Percentiles rank a stretch among this genome's conserved stretches.
phyloP scores from a whole-genome alignment of 305 asterid species.

The Fraxinus sp. region DNA sequence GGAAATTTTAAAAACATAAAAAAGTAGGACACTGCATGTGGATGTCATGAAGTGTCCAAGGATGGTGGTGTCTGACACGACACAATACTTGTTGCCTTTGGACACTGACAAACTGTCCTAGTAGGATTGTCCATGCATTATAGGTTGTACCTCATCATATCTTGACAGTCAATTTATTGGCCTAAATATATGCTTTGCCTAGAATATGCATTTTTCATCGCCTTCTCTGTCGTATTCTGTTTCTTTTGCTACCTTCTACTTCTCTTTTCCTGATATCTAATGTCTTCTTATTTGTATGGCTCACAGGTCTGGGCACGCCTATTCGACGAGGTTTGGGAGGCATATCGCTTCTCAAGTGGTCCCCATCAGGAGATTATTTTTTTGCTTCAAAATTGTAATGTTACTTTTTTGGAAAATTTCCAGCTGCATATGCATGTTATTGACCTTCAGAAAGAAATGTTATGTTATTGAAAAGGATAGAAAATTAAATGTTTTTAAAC shows the following conservation, averaged over 20 bases:
- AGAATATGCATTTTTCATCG: constrained; percentile 11
- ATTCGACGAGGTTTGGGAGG: constrained; percentile 97
- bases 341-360: constrained; percentile 90
- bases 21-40: background rate
- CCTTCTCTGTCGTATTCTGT: constrained; percentile 11
- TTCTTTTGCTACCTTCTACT: constrained; percentile 4
- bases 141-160: constrained; percentile 1
- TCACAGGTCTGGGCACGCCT: constrained; percentile 80
- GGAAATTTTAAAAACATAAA: background rate
- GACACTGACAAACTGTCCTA: background rate
- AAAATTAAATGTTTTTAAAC: background rate
- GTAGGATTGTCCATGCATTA: constrained; percentile 1
- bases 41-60: background rate
- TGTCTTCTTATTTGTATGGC: constrained; percentile 14
- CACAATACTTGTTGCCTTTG: background rate
- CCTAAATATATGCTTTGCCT: background rate
- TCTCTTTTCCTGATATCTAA: constrained; percentile 6
- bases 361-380: constrained; percentile 93
- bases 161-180: background rate
- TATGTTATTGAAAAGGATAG: constrained; percentile 15
- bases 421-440: constrained; percentile 20
- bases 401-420: constrained; percentile 19
- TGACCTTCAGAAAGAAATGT: constrained; percentile 18
- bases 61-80: background rate
- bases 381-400: constrained; percentile 88